phyloP scores from a whole-genome alignment of 352 stramenopile genomes.

The Phytophthora sansomeana region DNA sequence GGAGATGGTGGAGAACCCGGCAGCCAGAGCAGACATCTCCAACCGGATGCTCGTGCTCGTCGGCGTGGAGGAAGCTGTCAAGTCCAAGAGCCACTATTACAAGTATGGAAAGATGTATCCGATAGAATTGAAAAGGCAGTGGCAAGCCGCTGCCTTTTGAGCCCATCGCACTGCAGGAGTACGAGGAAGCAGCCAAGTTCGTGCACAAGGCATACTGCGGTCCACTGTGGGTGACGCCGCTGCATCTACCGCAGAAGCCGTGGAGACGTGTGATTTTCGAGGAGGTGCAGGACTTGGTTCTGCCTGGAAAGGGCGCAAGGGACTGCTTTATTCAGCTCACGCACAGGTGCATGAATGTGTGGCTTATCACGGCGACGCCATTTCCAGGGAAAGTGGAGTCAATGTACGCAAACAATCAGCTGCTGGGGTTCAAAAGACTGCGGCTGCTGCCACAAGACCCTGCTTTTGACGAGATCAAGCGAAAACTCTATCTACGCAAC shows the following conservation, averaged over 20 bases:
- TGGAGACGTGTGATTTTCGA: conserved; percentile 89
- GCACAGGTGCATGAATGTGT: conserved; percentile 76
- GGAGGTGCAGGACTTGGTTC: conserved; percentile 88
- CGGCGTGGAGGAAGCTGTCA: conserved; percentile 77
- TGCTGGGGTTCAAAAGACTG: conserved; percentile 84
- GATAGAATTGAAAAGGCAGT: conserved; percentile 40
- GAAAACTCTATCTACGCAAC: conserved; percentile 88
- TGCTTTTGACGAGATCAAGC: conserved; percentile 90
- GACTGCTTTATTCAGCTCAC: conserved; percentile 90
- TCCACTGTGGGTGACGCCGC: conserved; percentile 65
- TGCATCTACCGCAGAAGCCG: conserved; percentile 73
- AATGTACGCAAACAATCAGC: conserved; percentile 91
- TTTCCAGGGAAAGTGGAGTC: conserved; percentile 82
- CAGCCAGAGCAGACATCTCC: conserved; percentile 45
- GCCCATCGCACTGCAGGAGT: conserved; percentile 54
- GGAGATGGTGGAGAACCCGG: conserved; percentile 43
- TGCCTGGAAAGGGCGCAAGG: conserved; percentile 70
- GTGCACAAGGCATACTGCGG: conserved; percentile 86
- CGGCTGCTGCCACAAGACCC: conserved; percentile 68
- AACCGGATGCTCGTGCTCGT: conserved; percentile 87
- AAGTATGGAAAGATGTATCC: conserved; percentile 67
- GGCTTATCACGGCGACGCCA: conserved; percentile 87
- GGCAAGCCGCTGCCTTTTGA: conserved; percentile 57
- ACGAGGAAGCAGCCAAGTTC: conserved; percentile 79
- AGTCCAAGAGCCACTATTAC: conserved; percentile 69